Conservation (phyloP, 2,329 filamentous ascomycete species). For the Cladosporium cucumerinum region DNA sequence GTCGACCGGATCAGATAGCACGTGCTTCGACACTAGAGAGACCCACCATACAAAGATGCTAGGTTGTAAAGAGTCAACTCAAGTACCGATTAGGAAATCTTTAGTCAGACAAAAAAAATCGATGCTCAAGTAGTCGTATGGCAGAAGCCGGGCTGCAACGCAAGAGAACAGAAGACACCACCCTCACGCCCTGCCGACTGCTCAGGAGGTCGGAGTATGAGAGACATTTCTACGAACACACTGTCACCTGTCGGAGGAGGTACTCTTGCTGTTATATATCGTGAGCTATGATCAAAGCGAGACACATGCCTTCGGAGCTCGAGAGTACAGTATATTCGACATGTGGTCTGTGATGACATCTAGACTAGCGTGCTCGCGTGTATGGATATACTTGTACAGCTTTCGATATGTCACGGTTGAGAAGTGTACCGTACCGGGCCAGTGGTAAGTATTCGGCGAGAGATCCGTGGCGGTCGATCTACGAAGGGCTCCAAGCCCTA, state of each 20-base stretch:
- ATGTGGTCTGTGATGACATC: neutral
- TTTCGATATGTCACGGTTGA: neutral
- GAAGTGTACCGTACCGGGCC: neutral
- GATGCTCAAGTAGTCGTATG: neutral
- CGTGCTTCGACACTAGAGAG: neutral
- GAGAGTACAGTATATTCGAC: neutral
- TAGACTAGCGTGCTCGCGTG: neutral
- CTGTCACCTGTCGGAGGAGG: neutral
- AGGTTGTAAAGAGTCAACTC: neutral
- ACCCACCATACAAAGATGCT: neutral
- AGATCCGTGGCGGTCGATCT: neutral
- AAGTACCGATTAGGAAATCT: neutral
- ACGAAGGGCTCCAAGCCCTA: neutral
- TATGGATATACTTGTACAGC: too few species aligned
- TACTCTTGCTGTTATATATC: neutral
- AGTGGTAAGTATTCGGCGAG: neutral
- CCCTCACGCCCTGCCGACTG: neutral
- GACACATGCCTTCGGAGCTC: neutral
- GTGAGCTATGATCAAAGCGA: neutral
- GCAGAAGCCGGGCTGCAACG: neutral
- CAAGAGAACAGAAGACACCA: neutral
- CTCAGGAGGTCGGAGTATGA: neutral
- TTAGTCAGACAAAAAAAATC: neutral
- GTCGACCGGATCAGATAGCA: neutral
- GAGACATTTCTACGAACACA: neutral